These are phyloP conservation scores for Protomyces arabidopsidicola DNA, from an alignment of 1,139 yeast species.

Conservation along the genomic window DNA sequence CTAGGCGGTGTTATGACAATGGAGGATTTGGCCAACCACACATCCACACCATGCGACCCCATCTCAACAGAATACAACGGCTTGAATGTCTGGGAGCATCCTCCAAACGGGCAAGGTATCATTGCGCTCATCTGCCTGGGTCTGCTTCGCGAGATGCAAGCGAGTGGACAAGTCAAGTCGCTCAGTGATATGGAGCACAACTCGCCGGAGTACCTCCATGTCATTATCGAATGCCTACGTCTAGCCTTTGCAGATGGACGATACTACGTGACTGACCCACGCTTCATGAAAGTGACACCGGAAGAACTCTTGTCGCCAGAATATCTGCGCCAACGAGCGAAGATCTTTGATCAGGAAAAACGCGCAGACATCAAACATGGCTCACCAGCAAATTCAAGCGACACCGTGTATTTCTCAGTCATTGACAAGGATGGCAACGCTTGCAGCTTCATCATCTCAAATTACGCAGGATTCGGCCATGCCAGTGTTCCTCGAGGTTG, in stretches of 20 bases:
- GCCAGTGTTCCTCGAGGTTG: conserved; percentile 62
- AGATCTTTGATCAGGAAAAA: conserved; percentile 44
- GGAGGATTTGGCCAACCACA: conserved; percentile 55
- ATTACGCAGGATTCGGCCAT: conserved; percentile 67
- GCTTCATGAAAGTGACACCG: conserved; percentile 31
- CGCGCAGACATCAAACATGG: conserved; percentile 49
- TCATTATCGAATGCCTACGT: conserved; percentile 65
- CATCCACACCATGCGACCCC: conserved; percentile 60
- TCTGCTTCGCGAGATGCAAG: conserved; percentile 54
- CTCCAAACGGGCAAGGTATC: conserved; percentile 78
- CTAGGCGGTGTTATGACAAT: conserved; percentile 55
- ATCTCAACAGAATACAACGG: conserved; percentile 49
- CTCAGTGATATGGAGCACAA: conserved; percentile 54
- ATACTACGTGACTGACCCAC: conserved; percentile 62
- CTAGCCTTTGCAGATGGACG: conserved; percentile 73
- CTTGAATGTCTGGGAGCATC: conserved; percentile 60
- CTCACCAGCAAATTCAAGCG: conserved; percentile 64
- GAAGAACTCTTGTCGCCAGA: conserved; percentile 40
- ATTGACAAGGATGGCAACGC: conserved; percentile 72
- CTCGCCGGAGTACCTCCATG: conserved; percentile 65
- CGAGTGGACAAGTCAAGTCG: conserved; percentile 45
- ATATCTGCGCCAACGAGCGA: conserved; percentile 52
- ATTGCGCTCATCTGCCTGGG: conserved; percentile 70
- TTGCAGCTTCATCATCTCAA: conserved; percentile 74
- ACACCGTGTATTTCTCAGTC: conserved; percentile 70